Percentiles rank a stretch among this genome's conserved stretches.
Evolutionary conservation across 2,329 filamentous ascomycete genomes (phyloP).

Genomic region (Neopestalotiopsis sp.): DNA sequence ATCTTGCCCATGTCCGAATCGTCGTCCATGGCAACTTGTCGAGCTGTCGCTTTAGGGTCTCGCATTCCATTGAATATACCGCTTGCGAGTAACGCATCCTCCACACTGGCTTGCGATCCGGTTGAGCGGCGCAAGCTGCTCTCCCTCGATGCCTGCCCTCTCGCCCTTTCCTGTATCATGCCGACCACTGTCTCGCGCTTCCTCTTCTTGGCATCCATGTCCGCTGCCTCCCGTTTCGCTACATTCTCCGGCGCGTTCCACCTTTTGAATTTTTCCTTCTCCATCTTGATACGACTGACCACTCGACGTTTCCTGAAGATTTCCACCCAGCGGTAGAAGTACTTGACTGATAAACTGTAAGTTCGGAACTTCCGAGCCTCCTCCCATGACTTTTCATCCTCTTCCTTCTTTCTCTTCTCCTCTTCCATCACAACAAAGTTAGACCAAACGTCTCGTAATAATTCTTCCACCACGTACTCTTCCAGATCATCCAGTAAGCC

Average conservation of each 20-base stretch:
- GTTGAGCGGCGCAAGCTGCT: slow-evolving; percentile 28
- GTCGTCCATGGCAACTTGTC: slow-evolving; percentile 27
- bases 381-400: slow-evolving; percentile 52
- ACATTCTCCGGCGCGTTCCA: slow-evolving; percentile 44
- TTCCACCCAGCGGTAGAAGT: slow-evolving; percentile 62
- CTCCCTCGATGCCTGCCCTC: slow-evolving; percentile 25
- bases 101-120: slow-evolving; percentile 27
- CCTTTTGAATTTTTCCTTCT: slow-evolving; percentile 55
- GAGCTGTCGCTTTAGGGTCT: slow-evolving; percentile 34
- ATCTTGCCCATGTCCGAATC: slow-evolving; percentile 21
- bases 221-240: slow-evolving; percentile 32
- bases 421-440: slow-evolving; percentile 46
- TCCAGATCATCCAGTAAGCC: slow-evolving; percentile 60
- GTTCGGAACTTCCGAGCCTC: slow-evolving; percentile 54
- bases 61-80: slow-evolving; percentile 34
- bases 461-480: slow-evolving; percentile 48
- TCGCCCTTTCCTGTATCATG: slow-evolving; percentile 29
- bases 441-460: slow-evolving; percentile 49
- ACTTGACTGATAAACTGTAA: slow-evolving; percentile 58
- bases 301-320: slow-evolving; percentile 54
- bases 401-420: slow-evolving; percentile 49
- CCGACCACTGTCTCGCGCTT: slow-evolving; percentile 30
- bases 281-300: slow-evolving; percentile 55
- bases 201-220: slow-evolving; percentile 27
- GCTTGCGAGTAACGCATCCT: slow-evolving; percentile 35